Conservation (phyloP, 257 asterid genomes). For the Ajuga chamaepitys region DNA sequence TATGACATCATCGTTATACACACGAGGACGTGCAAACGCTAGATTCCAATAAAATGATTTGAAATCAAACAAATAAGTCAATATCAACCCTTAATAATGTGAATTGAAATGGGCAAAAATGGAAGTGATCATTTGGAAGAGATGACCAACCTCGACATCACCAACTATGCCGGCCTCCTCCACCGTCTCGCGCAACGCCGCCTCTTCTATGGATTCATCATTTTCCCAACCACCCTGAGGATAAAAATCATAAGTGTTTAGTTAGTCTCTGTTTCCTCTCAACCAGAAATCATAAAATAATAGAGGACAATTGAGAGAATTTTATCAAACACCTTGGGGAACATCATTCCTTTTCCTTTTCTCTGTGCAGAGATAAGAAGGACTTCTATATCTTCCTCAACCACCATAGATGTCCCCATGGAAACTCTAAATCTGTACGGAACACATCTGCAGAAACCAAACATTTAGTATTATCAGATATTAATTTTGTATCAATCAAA, state of each 20-base stretch:
- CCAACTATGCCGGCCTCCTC: constrained; percentile 94
- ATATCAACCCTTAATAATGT: no score
- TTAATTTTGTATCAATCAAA: no score
- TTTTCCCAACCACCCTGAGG: constrained; percentile 81
- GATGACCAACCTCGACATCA: constrained; percentile 57
- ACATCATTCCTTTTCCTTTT: constrained; percentile 80
- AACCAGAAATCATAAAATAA: background rate
- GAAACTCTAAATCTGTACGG: constrained; percentile 59
- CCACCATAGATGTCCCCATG: constrained; percentile 19
- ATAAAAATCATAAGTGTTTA: background rate
- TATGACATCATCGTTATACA: no score
- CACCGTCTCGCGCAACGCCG: constrained; percentile 70
- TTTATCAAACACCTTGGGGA: constrained; percentile 60
- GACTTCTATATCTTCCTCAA: constrained; percentile 72
- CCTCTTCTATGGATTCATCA: constrained; percentile 59
- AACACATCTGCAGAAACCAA: constrained; percentile 53
- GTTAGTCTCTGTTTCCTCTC: background rate
- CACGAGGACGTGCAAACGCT: no score
- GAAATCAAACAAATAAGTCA: background rate
- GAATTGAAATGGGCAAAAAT: background rate
- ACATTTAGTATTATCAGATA: background rate
- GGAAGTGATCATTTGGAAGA: background rate
- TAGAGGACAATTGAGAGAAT: background rate
- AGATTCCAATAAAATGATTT: background rate
- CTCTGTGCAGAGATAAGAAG: constrained; percentile 70